Base-by-base conservation (phyloP, 2,329 filamentous ascomycete species). In the Ambrosiella beaveri region DNA sequence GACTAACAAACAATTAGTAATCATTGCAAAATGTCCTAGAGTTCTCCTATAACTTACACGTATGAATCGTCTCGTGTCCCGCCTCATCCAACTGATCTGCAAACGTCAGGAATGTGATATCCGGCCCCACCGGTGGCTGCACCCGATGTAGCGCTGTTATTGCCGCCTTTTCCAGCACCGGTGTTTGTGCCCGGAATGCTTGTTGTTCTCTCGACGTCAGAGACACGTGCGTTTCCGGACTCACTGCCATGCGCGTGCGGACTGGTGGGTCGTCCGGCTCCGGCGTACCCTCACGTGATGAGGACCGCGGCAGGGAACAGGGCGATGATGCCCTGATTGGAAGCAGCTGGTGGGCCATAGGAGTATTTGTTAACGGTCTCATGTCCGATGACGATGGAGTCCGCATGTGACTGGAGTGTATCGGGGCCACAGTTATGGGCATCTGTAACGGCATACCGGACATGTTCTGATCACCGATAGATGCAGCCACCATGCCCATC, bases 1-100 rank as follows among this genome's bases (percentile, higher is more conserved):
- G 56, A 57, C 57, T 59, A 56, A 49, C 27, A 54, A 39, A 54
- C 17, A 19, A 17, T 49, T 49, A 54, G 35, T 35, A n/a, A 2
- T 9, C 35, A 19, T 8, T 47, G 27, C 44, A 50, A 13, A 7
- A 57, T 38, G 13, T 12, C 12, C 9, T 36, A 13, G 15, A 56
- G 8, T 19, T 36, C 9, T 37, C 4, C 13, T 36, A 36, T 17
- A 49, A 45, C 57, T 47, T 52, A 59, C 57, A 59, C 5, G 57
- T 59, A 17, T 59, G 57, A 36, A 59, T 59, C 2, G 49, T 56
- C 53, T 59, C 57, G 38, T 59, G 57, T 17, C 54, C 54, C 6
- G 37, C 57, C 8, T 27, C 44, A 38, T 56, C 54, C 1, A 59
- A 35, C 12, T 36, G 17, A 13, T 56, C 57, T 15, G 57, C 53